Evolutionary conservation across 768 basidiomycete species (phyloP).

Genomic region (Suillus brevipes): DNA sequence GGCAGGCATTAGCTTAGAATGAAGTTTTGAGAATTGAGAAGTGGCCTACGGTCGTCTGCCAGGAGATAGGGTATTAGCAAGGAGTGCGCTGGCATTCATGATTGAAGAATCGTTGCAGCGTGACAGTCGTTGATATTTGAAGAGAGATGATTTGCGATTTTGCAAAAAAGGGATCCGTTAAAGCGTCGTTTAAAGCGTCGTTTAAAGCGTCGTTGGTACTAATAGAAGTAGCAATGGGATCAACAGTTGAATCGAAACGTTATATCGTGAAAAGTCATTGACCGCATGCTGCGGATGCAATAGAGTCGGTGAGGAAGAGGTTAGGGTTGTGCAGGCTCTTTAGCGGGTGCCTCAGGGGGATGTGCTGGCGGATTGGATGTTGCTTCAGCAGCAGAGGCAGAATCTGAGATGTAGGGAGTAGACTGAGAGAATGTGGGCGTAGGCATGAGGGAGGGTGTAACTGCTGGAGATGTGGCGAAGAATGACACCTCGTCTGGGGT

Average conservation of each 20-base stretch:
- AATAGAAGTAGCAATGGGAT: too few species aligned
- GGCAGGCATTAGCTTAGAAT: conserved; percentile 20
- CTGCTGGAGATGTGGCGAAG: conserved; percentile 61
- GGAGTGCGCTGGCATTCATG: conserved; percentile 91
- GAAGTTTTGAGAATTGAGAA: conserved; percentile 29
- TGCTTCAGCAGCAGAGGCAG: conserved; percentile 13
- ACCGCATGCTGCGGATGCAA: too few species aligned
- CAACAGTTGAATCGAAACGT: too few species aligned
- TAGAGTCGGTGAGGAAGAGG: too few species aligned
- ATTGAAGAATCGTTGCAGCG: conserved; percentile 34
- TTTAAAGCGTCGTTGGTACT: too few species aligned
- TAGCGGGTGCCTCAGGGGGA: conserved; percentile 28
- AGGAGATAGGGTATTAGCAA: conserved; percentile 89
- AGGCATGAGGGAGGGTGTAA: conserved; percentile 50
- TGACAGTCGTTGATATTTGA: conserved; percentile 24
- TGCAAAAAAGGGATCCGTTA: too few species aligned
- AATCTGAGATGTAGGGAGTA: conserved; percentile 18
- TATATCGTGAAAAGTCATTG: too few species aligned
- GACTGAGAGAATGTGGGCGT: conserved; percentile 31
- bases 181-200: too few species aligned
- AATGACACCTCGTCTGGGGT: conserved; percentile 83
- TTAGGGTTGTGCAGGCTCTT: conserved; percentile 36
- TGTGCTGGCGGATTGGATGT: conserved; percentile 25
- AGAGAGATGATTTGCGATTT: conserved; percentile 16
- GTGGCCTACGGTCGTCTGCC: conserved; percentile 50